Evolutionary conservation across 148 eudicot genomes (phyloP).

Genomic region (Camellia sinensis): DNA sequence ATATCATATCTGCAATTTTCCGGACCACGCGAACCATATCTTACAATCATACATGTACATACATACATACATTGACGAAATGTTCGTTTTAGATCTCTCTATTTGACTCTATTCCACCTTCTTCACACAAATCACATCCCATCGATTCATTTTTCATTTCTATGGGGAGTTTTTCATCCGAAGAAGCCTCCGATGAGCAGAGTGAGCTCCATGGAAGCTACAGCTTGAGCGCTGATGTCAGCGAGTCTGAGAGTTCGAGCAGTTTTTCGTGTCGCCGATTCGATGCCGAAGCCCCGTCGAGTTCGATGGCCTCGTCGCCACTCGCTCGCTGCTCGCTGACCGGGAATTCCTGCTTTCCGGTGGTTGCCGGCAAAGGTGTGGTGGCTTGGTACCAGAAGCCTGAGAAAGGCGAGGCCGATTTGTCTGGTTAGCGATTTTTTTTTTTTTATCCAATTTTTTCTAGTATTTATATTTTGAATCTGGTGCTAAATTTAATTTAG

Average conservation of each 20-base stretch:
- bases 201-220: constrained; percentile 25
- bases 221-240: constrained; percentile 31
- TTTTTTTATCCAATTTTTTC: too few relatives aligned
- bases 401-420: constrained; percentile 36
- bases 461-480: background rate
- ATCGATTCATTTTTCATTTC: background rate
- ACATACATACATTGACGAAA: background rate
- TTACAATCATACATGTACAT: background rate
- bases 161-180: constrained; percentile 23
- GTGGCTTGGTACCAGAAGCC: constrained; percentile 48
- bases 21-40: constrained; percentile 4
- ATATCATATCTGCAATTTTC: background rate
- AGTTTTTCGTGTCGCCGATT: constrained; percentile 6
- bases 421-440: constrained; percentile 44
- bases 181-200: constrained; percentile 10
- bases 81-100: background rate
- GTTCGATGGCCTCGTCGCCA: constrained; percentile 15
- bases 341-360: constrained; percentile 2
- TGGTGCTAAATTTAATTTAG: background rate
- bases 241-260: constrained; percentile 28
- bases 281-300: constrained; percentile 14
- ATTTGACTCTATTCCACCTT: background rate
- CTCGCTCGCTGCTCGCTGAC: background rate
- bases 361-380: constrained; percentile 40
- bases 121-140: background rate